Evolutionary conservation across 1,139 yeast species (phyloP), one percentile per base, ranked within the genome.

Genomic region (Zygosaccharomyces sapae): DNA sequence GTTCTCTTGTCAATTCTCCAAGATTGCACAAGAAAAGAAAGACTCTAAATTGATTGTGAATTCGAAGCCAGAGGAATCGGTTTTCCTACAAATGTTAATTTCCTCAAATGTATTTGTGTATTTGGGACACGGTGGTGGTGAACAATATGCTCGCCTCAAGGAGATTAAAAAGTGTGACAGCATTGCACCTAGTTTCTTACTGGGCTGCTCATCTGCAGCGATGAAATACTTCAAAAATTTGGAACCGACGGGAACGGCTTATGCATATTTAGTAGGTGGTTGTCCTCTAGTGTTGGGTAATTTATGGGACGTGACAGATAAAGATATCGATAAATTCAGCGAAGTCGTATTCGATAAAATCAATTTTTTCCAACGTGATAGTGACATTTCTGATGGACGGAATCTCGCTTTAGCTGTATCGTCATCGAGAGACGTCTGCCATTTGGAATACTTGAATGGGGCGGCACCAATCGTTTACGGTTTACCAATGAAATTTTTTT

Each of bases 281-380:
- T 79, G 88, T 41, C 94, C 95, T 0, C 76, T 86, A 81, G 75
- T 88, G 1, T 69, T 92, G 37, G 96, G 88, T 0, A 89, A 88
- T 60, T 69, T 92, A 54, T 92, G 98, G 98, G 97, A 89, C 66
- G 97, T 92, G 4, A 92, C 97, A 0, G 98, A 92, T 65, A 89
- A 86, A 58, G 98, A 92, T 63, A 87, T 89, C 46, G 97, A 92
- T 66, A 75, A 74, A 56, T 88, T 89, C 58, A 84, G 89, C 39
- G 52, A 74, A 9, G 69, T 77, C 1, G 66, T 85, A 34, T 75
- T 88, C 55, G 75, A 75, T 9, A 70, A 73, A 49, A 81, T 89
- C 80, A 89, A 90, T 0, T 67, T 83, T 24, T 61, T 73, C 12
- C 63, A 59, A 1, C 57, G 55, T 22, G 7, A 22, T 22, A 22